Evolutionary conservation across 179 eudicot species (phyloP).

Genomic region (Amaranthus tricolor): DNA sequence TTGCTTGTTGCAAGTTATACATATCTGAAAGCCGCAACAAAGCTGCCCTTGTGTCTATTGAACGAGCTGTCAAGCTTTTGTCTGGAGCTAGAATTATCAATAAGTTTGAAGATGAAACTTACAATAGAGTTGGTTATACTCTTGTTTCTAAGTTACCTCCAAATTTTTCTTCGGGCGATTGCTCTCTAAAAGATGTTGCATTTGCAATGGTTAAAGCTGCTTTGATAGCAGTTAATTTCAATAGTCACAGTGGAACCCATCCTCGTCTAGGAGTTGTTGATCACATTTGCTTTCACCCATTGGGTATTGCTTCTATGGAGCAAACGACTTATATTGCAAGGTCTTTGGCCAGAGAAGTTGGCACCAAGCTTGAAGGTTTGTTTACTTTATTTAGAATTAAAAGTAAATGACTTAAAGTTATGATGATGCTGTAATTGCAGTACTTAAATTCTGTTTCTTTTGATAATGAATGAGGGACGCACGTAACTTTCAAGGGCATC

Average conservation of each 20-base stretch:
- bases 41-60: slow-evolving; percentile 66
- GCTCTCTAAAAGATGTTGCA: slow-evolving; percentile 49
- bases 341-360: slow-evolving; percentile 64
- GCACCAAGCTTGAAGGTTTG: slow-evolving; percentile 56
- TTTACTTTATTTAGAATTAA: not conserved
- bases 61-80: slow-evolving; percentile 59
- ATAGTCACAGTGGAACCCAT: slow-evolving; percentile 68
- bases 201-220: slow-evolving; percentile 79
- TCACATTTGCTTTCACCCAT: slow-evolving; percentile 70
- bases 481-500: not conserved
- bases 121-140: slow-evolving; percentile 89
- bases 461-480: no score
- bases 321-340: slow-evolving; percentile 52
- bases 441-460: not conserved
- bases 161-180: slow-evolving; percentile 20
- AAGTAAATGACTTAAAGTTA: not conserved
- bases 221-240: slow-evolving; percentile 53
- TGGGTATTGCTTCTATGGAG: slow-evolving; percentile 49
- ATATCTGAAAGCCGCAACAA: slow-evolving; percentile 84
- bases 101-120: slow-evolving; percentile 75
- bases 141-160: slow-evolving; percentile 60
- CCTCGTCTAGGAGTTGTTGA: slow-evolving; percentile 90
- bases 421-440: not conserved
- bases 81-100: slow-evolving; percentile 60
- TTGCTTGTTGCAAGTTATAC: slow-evolving; percentile 85